These are phyloP conservation scores for Vitis cinerea DNA, from an alignment of 164 flowering plant species.

Conservation along the genomic window DNA sequence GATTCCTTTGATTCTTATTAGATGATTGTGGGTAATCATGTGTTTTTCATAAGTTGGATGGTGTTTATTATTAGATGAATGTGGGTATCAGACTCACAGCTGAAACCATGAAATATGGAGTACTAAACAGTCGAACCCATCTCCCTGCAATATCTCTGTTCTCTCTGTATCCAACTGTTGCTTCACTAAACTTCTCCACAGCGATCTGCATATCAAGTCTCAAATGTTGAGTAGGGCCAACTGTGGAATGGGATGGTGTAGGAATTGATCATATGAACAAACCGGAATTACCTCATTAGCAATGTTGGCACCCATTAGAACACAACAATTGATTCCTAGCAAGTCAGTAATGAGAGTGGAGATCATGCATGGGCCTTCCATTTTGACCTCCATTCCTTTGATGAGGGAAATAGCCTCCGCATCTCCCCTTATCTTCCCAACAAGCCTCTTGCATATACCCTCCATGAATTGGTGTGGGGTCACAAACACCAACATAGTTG, in stretches of 20 bases:
- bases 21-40: no score
- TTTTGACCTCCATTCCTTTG: slow-evolving; percentile 96
- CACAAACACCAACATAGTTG: slow-evolving; percentile 88
- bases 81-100: slow-evolving; percentile 49
- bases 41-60: no score
- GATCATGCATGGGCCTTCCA: slow-evolving; percentile 93
- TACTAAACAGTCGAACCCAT: slow-evolving; percentile 82
- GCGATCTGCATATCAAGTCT: slow-evolving; percentile 66
- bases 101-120: slow-evolving; percentile 81
- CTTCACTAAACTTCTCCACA: slow-evolving; percentile 87
- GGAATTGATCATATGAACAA: no score
- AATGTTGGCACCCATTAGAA: slow-evolving; percentile 96
- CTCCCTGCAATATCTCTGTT: slow-evolving; percentile 65
- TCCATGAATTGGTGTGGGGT: slow-evolving; percentile 97
- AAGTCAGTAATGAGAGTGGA: slow-evolving; percentile 65
- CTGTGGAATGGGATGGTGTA: no score
- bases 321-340: slow-evolving; percentile 84
- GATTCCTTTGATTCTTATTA: no score
- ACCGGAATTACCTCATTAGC: slow-evolving; percentile 69
- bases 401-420: slow-evolving; percentile 82
- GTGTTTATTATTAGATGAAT: neutral
- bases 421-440: slow-evolving; percentile 61
- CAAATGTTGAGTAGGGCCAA: neutral
- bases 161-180: slow-evolving; percentile 83
- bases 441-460: slow-evolving; percentile 75